A percentile compares a stretch with the other conserved stretches of the same genome.
Conservation (phyloP, 257 asterid genomes). For the Solanum gracilifrons region DNA sequence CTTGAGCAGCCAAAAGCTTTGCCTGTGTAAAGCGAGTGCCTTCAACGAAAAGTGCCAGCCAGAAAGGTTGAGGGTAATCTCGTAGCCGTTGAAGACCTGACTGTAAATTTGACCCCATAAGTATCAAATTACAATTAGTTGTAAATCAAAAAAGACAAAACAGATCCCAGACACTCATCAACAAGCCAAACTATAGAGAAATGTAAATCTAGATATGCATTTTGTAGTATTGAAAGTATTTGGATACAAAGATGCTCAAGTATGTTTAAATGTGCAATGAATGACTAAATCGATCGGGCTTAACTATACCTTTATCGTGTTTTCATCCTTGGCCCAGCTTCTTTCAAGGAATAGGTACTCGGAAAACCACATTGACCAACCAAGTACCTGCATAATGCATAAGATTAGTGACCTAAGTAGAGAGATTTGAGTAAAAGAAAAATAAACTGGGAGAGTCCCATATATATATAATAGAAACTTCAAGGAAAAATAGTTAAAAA, state of each 20-base stretch:
- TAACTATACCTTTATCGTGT: conserved; percentile 61
- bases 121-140: neutral
- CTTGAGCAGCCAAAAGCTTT: conserved; percentile 93
- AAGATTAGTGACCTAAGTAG: neutral
- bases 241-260: neutral
- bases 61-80: conserved; percentile 84
- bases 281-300: neutral
- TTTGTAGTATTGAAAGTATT: neutral
- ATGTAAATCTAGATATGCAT: conserved; percentile 2
- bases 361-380: conserved; percentile 99
- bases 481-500: neutral
- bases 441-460: neutral
- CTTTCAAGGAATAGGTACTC: conserved; percentile 95
- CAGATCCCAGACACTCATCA: neutral
- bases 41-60: conserved; percentile 92
- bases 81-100: conserved; percentile 49
- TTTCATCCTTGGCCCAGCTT: conserved; percentile 91
- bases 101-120: conserved; percentile 33
- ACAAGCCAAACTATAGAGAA: neutral
- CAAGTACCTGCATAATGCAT: conserved; percentile 63
- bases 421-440: neutral
- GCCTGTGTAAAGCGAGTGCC: conserved; percentile 96
- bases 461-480: neutral
- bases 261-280: neutral
- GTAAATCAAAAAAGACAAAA: neutral